Base-by-base conservation (phyloP, 805 yeast genomes). In the Cyberlindnera bimundalis region DNA sequence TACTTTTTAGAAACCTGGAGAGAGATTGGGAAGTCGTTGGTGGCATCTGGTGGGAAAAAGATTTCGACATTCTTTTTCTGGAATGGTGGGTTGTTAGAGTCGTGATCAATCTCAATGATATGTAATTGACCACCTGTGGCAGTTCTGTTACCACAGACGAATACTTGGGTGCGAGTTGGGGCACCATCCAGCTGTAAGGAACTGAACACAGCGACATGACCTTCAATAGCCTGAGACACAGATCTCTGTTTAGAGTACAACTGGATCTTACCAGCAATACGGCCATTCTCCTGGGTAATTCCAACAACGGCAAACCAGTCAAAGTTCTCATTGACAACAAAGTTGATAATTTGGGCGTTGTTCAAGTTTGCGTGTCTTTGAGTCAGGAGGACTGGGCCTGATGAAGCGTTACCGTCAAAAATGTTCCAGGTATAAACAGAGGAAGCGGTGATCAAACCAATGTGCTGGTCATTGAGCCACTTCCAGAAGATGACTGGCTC, bases 251-350 rank as follows among this genome's bases (percentile, higher is more conserved):
- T 84, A 45, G 96, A 84, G 67, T 71, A 93, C 48, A 93, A 78
- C 70, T 93, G 99, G 61, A 91, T 85, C 66, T 87, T 95, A 60
- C 99, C 99, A 25, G 88, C 96, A 52, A 93, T 87, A 56, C 95
- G 79, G 50, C 95, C 95, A 53, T 84, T 83, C 60, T 88, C 96
- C 66, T 89, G 96, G 25, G 95, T 82, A 58, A 93, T 89, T 55
- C 99, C 99, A 47, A 87, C 88, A 42, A 90, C 76, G 17, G 96
- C 96, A 64, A 88, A 83, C 99, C 99, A 93, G 56, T 85, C 84
- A 42, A 80, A 74, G 49, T 76, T 81, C 18, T 78, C 75, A 60
- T 88, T 95, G 47, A 89, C 81, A 29, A 83, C 87, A 59, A 93
- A 81, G 66, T 85, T 90, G 65, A 95, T 93, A 59, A 93, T 81